A percentile compares a stretch with the other conserved stretches of the same genome.
Conservation (phyloP, 176 grass and related monocot species). For the Avena insularis region DNA sequence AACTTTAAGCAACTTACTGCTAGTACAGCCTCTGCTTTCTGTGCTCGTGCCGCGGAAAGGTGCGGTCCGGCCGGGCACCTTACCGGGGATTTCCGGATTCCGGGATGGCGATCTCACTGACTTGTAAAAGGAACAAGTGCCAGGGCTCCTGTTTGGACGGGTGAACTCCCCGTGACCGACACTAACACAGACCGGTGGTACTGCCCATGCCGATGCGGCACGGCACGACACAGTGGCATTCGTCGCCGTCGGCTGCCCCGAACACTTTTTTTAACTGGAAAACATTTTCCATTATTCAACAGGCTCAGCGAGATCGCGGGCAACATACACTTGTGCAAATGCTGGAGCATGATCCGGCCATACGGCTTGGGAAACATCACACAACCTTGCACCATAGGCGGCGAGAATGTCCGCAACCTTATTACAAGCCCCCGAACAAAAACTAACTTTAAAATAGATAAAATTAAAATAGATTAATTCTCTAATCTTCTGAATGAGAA, state of each 20-base stretch:
- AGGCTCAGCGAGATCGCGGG: background rate
- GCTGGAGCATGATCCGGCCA: background rate
- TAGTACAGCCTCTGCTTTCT: background rate
- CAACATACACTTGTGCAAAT: background rate
- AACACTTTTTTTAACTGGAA: background rate
- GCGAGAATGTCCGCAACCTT: background rate
- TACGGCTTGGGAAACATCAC: background rate
- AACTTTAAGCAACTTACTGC: background rate
- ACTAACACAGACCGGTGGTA: background rate
- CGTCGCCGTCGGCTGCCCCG: background rate
- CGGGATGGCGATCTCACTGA: constrained; percentile 23
- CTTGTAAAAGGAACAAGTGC: background rate
- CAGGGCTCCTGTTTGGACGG: no score
- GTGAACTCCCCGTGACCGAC: constrained; percentile 2
- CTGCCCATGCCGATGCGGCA: background rate
- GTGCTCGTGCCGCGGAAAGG: constrained; percentile 6
- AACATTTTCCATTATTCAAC: no score
- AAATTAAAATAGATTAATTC: no score
- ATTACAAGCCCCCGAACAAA: background rate
- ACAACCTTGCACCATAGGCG: background rate
- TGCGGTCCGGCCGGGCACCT: no score
- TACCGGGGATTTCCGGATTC: background rate
- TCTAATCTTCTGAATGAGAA: no score
- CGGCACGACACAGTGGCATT: background rate
- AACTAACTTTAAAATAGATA: no score